Percentiles rank a stretch among this genome's conserved stretches.
Evolutionary conservation across 2,329 filamentous ascomycete genomes (phyloP).

Genomic region (Trichothecium sympodiale): DNA sequence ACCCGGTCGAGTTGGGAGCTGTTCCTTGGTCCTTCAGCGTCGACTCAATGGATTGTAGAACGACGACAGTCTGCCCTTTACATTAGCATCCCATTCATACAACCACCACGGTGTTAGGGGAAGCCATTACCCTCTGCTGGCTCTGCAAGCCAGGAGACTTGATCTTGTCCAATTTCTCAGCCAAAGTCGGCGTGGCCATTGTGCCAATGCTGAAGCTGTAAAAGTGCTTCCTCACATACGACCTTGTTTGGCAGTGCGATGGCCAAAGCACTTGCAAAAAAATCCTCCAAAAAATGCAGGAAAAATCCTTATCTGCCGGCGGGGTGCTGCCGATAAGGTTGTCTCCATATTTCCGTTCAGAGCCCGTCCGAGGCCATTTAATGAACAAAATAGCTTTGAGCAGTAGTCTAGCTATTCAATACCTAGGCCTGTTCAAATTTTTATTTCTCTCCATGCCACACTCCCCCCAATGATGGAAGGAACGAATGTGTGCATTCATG

Average conservation of each 20-base stretch:
- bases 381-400: neutral
- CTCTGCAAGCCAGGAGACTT: slow-evolving; percentile 92
- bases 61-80: slow-evolving; percentile 57
- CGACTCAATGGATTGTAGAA: slow-evolving; percentile 85
- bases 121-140: slow-evolving; percentile 66
- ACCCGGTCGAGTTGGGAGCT: slow-evolving; percentile 74
- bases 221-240: too few species aligned
- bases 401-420: neutral
- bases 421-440: too few species aligned
- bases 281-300: slow-evolving; percentile 4
- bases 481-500: too few species aligned
- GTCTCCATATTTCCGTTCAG: too few species aligned
- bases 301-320: slow-evolving; percentile 6
- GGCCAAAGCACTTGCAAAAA: slow-evolving; percentile 2
- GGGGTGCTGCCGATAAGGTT: slow-evolving; percentile 5
- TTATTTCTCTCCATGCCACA: too few species aligned
- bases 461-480: too few species aligned
- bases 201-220: neutral
- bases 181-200: slow-evolving; percentile 36
- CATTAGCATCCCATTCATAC: slow-evolving; percentile 5
- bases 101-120: slow-evolving; percentile 6
- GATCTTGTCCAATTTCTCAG: slow-evolving; percentile 94
- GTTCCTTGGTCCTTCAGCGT: slow-evolving; percentile 83
- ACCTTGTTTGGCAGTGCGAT: neutral
- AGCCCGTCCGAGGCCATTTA: too few species aligned